Conservation (phyloP, 192 early-diverging fungal genomes). For the Coemansia sp. region DNA sequence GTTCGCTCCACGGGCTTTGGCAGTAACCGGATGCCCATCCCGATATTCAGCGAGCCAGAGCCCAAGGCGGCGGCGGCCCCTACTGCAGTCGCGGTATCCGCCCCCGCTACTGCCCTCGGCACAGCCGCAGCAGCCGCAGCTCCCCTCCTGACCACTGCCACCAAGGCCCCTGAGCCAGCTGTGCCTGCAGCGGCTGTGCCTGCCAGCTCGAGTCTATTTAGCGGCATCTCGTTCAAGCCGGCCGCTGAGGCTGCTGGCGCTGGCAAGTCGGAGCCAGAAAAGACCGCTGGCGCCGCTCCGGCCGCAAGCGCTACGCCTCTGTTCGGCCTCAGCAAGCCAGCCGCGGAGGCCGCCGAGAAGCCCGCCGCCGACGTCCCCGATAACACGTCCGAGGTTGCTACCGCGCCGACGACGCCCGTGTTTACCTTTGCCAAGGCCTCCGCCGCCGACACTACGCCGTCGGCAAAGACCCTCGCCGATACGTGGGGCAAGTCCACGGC, state of each 20-base stretch:
- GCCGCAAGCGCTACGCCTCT: not conserved
- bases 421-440: constrained; percentile 22
- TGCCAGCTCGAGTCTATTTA: constrained; percentile 8
- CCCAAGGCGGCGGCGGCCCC: not conserved
- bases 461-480: not conserved
- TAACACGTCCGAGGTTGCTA: constrained; percentile 5
- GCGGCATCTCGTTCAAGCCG: constrained; percentile 3
- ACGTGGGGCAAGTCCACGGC: constrained; percentile 9
- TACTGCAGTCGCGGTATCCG: not conserved
- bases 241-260: not conserved
- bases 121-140: not conserved
- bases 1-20: constrained; percentile 52
- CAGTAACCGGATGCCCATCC: constrained; percentile 44
- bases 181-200: not conserved
- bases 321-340: constrained; percentile 24
- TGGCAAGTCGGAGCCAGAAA: not conserved
- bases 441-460: not conserved
- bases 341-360: not conserved
- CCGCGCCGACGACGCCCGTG: constrained; percentile 10
- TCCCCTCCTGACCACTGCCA: not conserved
- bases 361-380: constrained; percentile 2
- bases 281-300: not conserved
- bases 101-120: not conserved
- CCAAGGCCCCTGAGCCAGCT: not conserved
- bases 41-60: constrained; percentile 31